Percentiles rank a stretch among this genome's conserved stretches.
Conservation (phyloP, 78 protist genomes). For the Dictyostelium intermedium region DNA sequence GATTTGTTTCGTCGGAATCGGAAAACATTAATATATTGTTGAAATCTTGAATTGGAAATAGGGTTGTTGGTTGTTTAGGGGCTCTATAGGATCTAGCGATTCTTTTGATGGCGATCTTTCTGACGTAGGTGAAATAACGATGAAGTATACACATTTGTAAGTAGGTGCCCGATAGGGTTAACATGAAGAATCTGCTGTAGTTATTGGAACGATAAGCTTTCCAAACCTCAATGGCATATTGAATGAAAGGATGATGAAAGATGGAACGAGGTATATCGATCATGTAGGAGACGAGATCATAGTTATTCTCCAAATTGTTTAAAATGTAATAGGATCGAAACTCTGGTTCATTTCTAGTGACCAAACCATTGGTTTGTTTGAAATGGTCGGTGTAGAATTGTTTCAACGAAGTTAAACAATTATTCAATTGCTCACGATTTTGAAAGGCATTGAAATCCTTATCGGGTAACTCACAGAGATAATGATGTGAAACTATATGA, state of each 20-base stretch:
- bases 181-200: slow-evolving; percentile 40
- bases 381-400: slow-evolving; percentile 53
- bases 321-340: slow-evolving; percentile 29
- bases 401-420: slow-evolving; percentile 54
- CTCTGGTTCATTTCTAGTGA: slow-evolving; percentile 35
- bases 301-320: slow-evolving; percentile 11
- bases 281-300: slow-evolving; percentile 30
- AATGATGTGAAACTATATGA: slow-evolving; percentile 67
- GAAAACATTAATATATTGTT: background rate
- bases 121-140: slow-evolving; percentile 17
- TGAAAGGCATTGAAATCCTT: slow-evolving; percentile 54
- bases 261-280: slow-evolving; percentile 26
- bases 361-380: background rate
- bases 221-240: slow-evolving; percentile 59
- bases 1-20: background rate
- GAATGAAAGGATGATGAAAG: slow-evolving; percentile 36
- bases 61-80: background rate
- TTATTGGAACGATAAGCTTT: slow-evolving; percentile 40
- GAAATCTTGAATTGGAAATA: slow-evolving; percentile 22
- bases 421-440: slow-evolving; percentile 46
- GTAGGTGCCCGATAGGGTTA: slow-evolving; percentile 8
- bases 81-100: slow-evolving; percentile 10
- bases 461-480: slow-evolving; percentile 33
- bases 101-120: slow-evolving; percentile 1
- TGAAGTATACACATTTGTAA: slow-evolving; percentile 46